Base-by-base conservation (phyloP, 495 filamentous ascomycete genomes). In the Aspergillus baeticus region DNA sequence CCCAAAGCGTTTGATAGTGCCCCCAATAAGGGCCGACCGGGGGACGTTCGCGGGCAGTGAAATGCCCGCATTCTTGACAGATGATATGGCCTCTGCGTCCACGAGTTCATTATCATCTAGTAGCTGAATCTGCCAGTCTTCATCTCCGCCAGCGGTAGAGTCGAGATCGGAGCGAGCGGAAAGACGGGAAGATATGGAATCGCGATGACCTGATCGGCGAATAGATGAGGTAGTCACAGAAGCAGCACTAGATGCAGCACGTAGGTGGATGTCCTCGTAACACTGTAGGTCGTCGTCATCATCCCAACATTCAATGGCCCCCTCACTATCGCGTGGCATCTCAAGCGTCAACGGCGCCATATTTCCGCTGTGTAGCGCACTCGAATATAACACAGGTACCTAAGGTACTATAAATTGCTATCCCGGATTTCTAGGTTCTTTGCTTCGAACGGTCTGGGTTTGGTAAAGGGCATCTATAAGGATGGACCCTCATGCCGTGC, bases 1-100 rank as follows among this genome's bases (percentile, higher is more conserved):
- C 42, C 91, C 91, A 6, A 98, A 77, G 65, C 91, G 79, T 76
- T 96, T 96, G 67, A 98, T 98, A 10, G 91, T 92, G 44, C 94
- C 94, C 39, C 93, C 94, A 61, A 96, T 80, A 38, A 98, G 79
- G 45, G 94, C 94, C n/a, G 93, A 96, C 20, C 87, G 83, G n/a
- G 94, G 91, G 13, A 98, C 86, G 66, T 93, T 91, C 22, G 81
- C 75, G 15, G 94, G 94, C 59, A 98, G 86, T 23, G 94, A 93
- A 49, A 98, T 96, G 46, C 94, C 94, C 21, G 91, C 93, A 61
- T 85, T 86, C 56, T 86, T 87, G 37, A 91, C 94, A 4, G 90
- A 90, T 15, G 87, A 83, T 62, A 98, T 91, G 38, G 93, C 92
- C 60, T 94, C 87, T 63, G 85, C 69, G 2, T 85, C 93, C 0